phyloP scores from a whole-genome alignment of 495 filamentous ascomycete species.

The Penicillium paxilli region DNA sequence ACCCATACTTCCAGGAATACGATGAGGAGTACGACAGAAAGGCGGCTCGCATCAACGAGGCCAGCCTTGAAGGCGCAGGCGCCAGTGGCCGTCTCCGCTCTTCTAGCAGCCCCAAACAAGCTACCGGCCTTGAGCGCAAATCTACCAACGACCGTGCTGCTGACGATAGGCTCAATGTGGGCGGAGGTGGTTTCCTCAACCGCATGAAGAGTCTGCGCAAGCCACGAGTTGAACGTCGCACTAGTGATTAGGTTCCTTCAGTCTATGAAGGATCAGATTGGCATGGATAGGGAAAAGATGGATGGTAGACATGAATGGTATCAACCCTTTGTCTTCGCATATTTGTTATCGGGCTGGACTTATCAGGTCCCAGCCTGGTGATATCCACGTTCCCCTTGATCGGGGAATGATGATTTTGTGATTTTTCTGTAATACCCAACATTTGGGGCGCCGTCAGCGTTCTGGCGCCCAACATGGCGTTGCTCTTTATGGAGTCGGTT shows the following conservation, averaged over 20 bases:
- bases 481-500: slow-evolving; percentile 19
- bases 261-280: not conserved
- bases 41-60: slow-evolving; percentile 59
- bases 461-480: slow-evolving; percentile 25
- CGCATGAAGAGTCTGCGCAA: slow-evolving; percentile 85
- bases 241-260: slow-evolving; percentile 25
- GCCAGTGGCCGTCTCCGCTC: slow-evolving; percentile 47
- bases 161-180: slow-evolving; percentile 46
- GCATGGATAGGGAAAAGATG: not conserved
- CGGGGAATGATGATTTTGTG: slow-evolving; percentile 25
- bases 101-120: slow-evolving; percentile 62
- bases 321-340: slow-evolving; percentile 1
- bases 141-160: slow-evolving; percentile 63
- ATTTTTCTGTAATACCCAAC: slow-evolving; percentile 30
- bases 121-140: slow-evolving; percentile 62
- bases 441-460: slow-evolving; percentile 17
- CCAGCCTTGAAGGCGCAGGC: slow-evolving; percentile 44
- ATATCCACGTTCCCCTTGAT: slow-evolving; percentile 8
- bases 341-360: not conserved
- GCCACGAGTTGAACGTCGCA: slow-evolving; percentile 45
- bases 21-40: slow-evolving; percentile 72
- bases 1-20: slow-evolving; percentile 89
- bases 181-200: slow-evolving; percentile 69
- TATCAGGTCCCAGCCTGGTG: not conserved
- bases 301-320: not conserved